Percentiles rank a stretch among this genome's conserved stretches.
Evolutionary conservation across 768 basidiomycete genomes (phyloP).

Genomic region (Lyophyllum atratum): DNA sequence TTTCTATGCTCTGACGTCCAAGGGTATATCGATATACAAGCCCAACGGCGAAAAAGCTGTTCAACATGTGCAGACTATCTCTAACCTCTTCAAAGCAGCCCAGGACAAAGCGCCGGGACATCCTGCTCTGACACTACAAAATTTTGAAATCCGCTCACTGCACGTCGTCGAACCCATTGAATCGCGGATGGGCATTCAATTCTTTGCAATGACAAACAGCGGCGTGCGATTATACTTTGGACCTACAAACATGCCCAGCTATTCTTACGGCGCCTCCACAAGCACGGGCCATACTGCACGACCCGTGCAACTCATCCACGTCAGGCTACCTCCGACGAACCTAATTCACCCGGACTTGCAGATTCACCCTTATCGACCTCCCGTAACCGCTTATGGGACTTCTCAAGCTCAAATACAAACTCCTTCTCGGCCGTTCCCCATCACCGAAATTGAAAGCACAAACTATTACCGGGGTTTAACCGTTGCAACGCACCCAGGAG

Average conservation of each 20-base stretch:
- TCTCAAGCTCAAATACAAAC: slow-evolving; percentile 46
- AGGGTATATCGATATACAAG: slow-evolving; percentile 68
- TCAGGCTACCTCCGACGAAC: slow-evolving; percentile 77
- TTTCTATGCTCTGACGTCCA: slow-evolving; percentile 76
- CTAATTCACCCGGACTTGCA: slow-evolving; percentile 78
- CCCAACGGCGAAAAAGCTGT: slow-evolving; percentile 65
- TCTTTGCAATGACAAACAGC: slow-evolving; percentile 80
- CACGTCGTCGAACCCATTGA: slow-evolving; percentile 70
- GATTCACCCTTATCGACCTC: slow-evolving; percentile 48
- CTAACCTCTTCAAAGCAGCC: slow-evolving; percentile 71
- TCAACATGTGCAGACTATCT: slow-evolving; percentile 73
- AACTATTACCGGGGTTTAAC: slow-evolving; percentile 69
- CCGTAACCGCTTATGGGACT: slow-evolving; percentile 48
- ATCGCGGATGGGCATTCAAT: slow-evolving; percentile 68
- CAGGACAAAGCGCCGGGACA: slow-evolving; percentile 83
- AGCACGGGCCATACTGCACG: slow-evolving; percentile 30
- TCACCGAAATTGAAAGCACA: slow-evolving; percentile 60
- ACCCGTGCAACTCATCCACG: slow-evolving; percentile 69
- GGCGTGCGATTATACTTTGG: slow-evolving; percentile 87
- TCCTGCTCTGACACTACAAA: slow-evolving; percentile 67
- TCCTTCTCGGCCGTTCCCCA: slow-evolving; percentile 56
- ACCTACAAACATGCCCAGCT: slow-evolving; percentile 51
- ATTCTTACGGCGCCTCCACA: slow-evolving; percentile 44
- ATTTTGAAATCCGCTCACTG: slow-evolving; percentile 69
- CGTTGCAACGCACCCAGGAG: slow-evolving; percentile 73